A percentile compares a stretch with the other conserved stretches of the same genome.
Evolutionary conservation across 495 filamentous ascomycete species (phyloP).

Genomic region (Daldinia decipiens): DNA sequence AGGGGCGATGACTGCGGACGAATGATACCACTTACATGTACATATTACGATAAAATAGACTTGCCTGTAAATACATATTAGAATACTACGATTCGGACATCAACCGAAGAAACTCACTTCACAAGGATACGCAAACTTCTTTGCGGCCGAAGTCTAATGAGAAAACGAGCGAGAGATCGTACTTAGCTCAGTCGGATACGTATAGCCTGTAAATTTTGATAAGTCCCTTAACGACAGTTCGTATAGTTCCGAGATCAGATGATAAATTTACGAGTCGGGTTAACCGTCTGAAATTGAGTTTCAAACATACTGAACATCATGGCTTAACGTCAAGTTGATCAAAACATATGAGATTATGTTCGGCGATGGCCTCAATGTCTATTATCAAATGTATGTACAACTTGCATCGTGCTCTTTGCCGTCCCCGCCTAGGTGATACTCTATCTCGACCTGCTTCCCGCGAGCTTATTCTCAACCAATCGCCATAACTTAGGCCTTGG

Average conservation of each 20-base stretch:
- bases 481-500: constrained; percentile 52
- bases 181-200: neutral
- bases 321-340: neutral
- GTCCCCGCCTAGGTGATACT: constrained; percentile 9
- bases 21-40: constrained; percentile 29
- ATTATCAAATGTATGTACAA: constrained; percentile 48
- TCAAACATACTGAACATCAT: neutral
- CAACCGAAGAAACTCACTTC: neutral
- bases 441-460: constrained; percentile 5
- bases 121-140: neutral
- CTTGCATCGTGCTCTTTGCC: constrained; percentile 30
- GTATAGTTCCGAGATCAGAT: neutral
- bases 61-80: constrained; percentile 10
- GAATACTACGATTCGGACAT: neutral
- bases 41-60: constrained; percentile 9
- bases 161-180: neutral
- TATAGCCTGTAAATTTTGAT: neutral
- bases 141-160: neutral
- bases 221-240: neutral
- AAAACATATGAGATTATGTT: constrained; percentile 30
- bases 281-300: neutral
- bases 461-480: neutral
- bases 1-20: neutral
- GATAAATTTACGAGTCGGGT: neutral
- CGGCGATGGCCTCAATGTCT: constrained; percentile 39